A percentile compares a stretch with the other conserved stretches of the same genome.
phyloP scores from a whole-genome alignment of 108 stramenopile genomes.

The Skeletonema grethae region DNA sequence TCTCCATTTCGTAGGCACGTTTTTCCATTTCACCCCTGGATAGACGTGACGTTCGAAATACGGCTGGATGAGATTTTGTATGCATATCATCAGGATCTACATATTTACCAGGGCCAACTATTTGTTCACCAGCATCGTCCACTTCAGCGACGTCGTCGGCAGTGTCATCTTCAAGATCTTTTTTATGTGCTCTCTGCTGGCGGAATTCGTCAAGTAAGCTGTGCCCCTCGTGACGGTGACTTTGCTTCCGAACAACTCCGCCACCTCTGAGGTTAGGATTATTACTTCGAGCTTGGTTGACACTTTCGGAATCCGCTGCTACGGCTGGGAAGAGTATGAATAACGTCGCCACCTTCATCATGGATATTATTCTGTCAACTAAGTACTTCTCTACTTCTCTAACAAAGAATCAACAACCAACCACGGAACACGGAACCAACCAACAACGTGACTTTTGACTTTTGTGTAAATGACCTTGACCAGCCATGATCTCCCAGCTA shows the following conservation, averaged over 20 bases:
- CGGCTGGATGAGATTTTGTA: not conserved
- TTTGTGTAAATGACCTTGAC: no score
- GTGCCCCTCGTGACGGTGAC: not conserved
- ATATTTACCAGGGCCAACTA: constrained; percentile 1
- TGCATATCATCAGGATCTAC: not conserved
- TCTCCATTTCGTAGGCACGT: not conserved
- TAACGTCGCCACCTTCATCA: not conserved
- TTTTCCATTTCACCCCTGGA: not conserved
- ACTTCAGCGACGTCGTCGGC: not conserved
- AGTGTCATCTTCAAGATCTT: not conserved
- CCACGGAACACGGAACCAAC: no score
- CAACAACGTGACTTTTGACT: no score
- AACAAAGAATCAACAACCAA: no score
- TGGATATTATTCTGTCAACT: no score
- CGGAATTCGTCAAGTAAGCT: not conserved
- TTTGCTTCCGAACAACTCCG: not conserved
- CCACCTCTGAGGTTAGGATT: not conserved
- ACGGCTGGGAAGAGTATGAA: not conserved
- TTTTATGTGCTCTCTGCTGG: not conserved
- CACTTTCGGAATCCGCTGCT: not conserved
- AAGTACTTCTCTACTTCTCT: no score
- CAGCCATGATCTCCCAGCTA: no score
- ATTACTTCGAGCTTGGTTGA: not conserved
- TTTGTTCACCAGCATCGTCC: not conserved
- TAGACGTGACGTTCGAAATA: not conserved